phyloP scores from a whole-genome alignment of 2,329 filamentous ascomycete species.

The Colletotrichum lini region DNA sequence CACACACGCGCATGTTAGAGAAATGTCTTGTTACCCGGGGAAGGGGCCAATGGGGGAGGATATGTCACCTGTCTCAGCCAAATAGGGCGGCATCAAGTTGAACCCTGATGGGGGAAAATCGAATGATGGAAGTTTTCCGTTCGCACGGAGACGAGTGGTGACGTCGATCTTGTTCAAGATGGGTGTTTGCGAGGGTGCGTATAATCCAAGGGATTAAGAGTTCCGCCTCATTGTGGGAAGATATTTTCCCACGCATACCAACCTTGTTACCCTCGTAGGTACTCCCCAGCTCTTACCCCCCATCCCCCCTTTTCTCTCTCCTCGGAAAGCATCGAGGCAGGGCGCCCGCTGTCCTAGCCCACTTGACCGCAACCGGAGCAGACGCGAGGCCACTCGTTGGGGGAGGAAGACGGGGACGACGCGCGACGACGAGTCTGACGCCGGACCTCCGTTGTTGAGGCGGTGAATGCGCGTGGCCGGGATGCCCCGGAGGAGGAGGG shows the following conservation, averaged over 20 bases:
- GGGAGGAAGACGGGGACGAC: neutral
- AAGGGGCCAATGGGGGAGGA: neutral
- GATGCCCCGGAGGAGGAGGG: constrained; percentile 14
- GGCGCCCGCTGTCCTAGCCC: neutral
- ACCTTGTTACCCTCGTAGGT: too few relatives aligned
- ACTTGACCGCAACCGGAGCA: constrained; percentile 24
- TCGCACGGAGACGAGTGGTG: neutral
- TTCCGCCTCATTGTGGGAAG: too few relatives aligned
- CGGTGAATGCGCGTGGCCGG: constrained; percentile 2
- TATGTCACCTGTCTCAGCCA: constrained; percentile 17
- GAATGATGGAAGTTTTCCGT: neutral
- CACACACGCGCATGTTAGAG: constrained; percentile 20
- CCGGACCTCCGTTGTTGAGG: constrained; percentile 10
- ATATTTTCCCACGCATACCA: too few relatives aligned
- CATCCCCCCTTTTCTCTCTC: neutral
- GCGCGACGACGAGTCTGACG: neutral
- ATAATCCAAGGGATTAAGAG: too few relatives aligned
- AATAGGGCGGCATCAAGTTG: neutral
- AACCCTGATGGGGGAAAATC: constrained; percentile 2
- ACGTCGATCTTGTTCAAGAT: neutral
- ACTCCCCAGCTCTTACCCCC: too few relatives aligned
- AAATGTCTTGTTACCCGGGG: neutral
- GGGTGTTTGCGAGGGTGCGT: neutral
- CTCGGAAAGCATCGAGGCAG: neutral
- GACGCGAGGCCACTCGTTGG: constrained; percentile 23